phyloP scores from a whole-genome alignment of 2,329 filamentous ascomycete species.

The Exophiala oligosperma region DNA sequence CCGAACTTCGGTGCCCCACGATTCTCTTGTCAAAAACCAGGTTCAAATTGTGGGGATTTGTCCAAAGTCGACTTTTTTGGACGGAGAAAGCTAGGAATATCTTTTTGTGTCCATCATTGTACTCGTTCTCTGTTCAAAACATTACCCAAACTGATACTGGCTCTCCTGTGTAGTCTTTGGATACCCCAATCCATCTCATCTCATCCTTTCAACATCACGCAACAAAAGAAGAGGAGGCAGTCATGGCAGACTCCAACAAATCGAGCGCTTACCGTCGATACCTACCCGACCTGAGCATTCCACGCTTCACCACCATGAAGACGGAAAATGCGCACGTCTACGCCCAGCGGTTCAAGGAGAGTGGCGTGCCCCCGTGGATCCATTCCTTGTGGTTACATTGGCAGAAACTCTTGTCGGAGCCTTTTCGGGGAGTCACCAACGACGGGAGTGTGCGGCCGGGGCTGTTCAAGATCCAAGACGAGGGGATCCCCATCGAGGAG shows the following conservation, averaged over 20 bases:
- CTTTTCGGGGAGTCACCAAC: conserved; percentile 68
- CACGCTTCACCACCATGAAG: conserved; percentile 64
- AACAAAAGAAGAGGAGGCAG: background rate
- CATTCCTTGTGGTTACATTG: conserved; percentile 62
- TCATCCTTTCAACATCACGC: no score
- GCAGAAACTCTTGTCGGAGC: conserved; percentile 59
- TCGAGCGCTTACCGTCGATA: conserved; percentile 54
- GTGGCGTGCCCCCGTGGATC: conserved; percentile 65
- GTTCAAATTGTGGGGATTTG: no score
- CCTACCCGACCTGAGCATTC: conserved; percentile 61
- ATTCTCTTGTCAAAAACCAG: no score
- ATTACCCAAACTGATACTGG: no score
- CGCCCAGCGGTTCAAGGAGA: conserved; percentile 59
- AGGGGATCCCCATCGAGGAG: conserved; percentile 58
- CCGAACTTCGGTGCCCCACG: no score
- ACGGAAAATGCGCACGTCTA: conserved; percentile 65
- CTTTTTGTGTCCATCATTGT: no score
- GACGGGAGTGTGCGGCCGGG: conserved; percentile 57
- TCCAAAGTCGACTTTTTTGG: no score
- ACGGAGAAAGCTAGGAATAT: no score
- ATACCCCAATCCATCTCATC: no score
- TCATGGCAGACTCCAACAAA: conserved; percentile 15
- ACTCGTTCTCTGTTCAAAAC: no score
- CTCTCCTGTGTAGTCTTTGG: no score
- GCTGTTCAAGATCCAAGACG: conserved; percentile 63